Base-by-base conservation (phyloP, 352 stramenopile species). In the Aphanomyces astaci region DNA sequence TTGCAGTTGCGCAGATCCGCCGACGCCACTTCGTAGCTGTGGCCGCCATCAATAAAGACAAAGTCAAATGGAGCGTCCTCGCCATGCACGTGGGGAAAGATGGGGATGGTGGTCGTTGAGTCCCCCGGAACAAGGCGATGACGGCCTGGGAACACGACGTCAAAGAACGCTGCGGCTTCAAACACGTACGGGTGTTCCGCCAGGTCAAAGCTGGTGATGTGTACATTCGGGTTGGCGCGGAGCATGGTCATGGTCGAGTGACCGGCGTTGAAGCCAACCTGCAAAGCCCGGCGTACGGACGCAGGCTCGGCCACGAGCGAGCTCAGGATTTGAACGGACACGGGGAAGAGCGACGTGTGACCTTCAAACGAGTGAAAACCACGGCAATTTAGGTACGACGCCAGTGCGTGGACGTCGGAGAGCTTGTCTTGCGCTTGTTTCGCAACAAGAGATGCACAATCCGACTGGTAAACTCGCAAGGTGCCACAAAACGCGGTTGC, bases 161-260 rank as follows among this genome's bases (percentile, higher is more conserved):
- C 51, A 10, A 59, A 17, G 30, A 59, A 59, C 30, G 51, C 51
- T 22, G 51, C 51, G 11, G 51, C 25, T 19, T 32, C 24, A 32
- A 10, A 33, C 25, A 59, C 51, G n/a, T 59, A 59, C n/a, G 51
- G 17, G 24, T 59, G 51, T 32, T 40, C 25, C 7, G 24, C 51
- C 0, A 59, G 11, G 30, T 59, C 51, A n/a, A 59, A 59, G 30
- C 51, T 59, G 5, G 51, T 59, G 25, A 59, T n/a, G 30, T 59
- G 51, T 10, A 59, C 30, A 22, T 59, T 32, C 25, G 51, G 24
- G n/a, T 59, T 59, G 0, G 51, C 51, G 27, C 51, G 15, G 13
- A 59, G 51, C 13, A 59, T 15, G 25, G 51, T 59, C 51, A 59
- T 59, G 51, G 51, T 30, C 1, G 51, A 59, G 51, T 59, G 51